Evolutionary conservation across 2,329 filamentous ascomycete genomes (phyloP).

Genomic region (Colletotrichum falcatum): DNA sequence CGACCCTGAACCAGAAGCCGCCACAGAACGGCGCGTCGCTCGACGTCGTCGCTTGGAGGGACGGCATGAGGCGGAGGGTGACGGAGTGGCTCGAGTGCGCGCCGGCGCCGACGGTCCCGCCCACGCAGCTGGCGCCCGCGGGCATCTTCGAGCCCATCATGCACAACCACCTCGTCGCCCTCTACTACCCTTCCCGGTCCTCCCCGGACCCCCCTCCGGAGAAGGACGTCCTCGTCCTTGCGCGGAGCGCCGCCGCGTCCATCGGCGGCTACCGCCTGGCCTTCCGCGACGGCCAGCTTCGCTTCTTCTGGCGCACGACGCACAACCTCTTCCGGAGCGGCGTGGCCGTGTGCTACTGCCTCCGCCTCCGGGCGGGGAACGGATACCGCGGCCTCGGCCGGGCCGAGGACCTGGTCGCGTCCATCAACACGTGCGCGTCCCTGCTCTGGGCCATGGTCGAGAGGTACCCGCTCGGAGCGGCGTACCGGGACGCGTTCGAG

Average conservation of each 20-base stretch:
- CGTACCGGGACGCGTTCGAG: constrained; percentile 46
- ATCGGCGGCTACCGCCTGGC: constrained; percentile 42
- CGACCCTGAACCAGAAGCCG: constrained; percentile 41
- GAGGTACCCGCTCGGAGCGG: constrained; percentile 44
- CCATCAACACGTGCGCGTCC: constrained; percentile 43
- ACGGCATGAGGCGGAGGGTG: constrained; percentile 41
- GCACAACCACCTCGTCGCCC: constrained; percentile 39
- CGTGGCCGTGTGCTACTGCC: constrained; percentile 44
- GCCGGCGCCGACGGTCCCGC: constrained; percentile 31
- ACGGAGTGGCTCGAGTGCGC: constrained; percentile 41
- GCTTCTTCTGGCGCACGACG: constrained; percentile 47
- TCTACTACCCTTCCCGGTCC: constrained; percentile 43
- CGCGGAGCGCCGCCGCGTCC: constrained; percentile 39
- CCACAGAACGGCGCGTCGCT: constrained; percentile 30
- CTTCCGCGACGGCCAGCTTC: constrained; percentile 43
- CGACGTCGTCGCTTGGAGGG: constrained; percentile 41
- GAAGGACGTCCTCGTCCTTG: constrained; percentile 40
- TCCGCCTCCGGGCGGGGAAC: neutral
- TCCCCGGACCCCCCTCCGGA: constrained; percentile 39
- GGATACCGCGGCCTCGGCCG: constrained; percentile 8
- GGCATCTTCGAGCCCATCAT: constrained; percentile 44
- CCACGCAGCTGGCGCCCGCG: constrained; percentile 43
- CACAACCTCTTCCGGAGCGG: constrained; percentile 45
- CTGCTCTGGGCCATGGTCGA: constrained; percentile 49
- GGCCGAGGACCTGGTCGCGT: constrained; percentile 10